Percentiles rank a stretch among this genome's conserved stretches.
These are phyloP conservation scores for Pseudogymnoascus destructans DNA, from an alignment of 2,329 filamentous ascomycete species.

Conservation along the genomic window DNA sequence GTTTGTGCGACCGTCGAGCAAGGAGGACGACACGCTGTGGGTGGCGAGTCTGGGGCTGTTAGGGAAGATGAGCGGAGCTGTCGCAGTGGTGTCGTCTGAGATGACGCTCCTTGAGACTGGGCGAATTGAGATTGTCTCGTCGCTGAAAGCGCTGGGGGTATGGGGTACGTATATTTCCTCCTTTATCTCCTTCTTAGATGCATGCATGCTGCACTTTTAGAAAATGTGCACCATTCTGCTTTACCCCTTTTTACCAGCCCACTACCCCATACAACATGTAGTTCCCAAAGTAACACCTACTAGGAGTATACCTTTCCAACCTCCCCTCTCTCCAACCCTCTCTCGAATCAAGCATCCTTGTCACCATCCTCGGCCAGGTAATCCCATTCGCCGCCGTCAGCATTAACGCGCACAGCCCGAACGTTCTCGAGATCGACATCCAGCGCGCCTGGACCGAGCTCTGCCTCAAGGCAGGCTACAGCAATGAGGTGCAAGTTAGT, in stretches of 20 bases:
- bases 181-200: neutral
- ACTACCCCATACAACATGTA: neutral
- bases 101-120: constrained; percentile 46
- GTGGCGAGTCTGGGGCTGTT: constrained; percentile 66
- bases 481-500: constrained; percentile 61
- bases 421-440: constrained; percentile 66
- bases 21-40: constrained; percentile 30
- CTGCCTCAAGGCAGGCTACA: constrained; percentile 57
- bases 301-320: constrained; percentile 64
- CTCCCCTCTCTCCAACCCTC: constrained; percentile 40
- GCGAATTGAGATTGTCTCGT: constrained; percentile 50
- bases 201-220: neutral
- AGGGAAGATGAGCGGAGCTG: constrained; percentile 80
- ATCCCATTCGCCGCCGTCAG: constrained; percentile 55
- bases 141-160: constrained; percentile 66
- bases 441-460: constrained; percentile 65
- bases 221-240: neutral
- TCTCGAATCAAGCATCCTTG: constrained; percentile 55
- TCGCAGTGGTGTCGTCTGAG: constrained; percentile 55
- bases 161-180: constrained; percentile 39
- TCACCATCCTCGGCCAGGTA: constrained; percentile 57
- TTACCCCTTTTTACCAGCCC: neutral
- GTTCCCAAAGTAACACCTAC: constrained; percentile 10
- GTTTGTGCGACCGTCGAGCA: constrained; percentile 32
- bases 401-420: constrained; percentile 36